These are phyloP conservation scores for Mesembryanthemum crystallinum DNA, from an alignment of 148 eudicot species.

Conservation along the genomic window DNA sequence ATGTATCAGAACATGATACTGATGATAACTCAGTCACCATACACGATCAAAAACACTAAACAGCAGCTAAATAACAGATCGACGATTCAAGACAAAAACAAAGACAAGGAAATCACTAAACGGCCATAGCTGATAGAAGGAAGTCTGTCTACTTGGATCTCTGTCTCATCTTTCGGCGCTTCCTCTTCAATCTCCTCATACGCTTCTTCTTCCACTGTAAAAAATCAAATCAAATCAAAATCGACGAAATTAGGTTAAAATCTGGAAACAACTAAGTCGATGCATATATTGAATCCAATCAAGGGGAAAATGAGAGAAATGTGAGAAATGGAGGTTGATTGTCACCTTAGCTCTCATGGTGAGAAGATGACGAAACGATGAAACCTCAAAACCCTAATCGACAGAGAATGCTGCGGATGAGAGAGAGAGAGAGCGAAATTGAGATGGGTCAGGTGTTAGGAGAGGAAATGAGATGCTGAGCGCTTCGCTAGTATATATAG, in stretches of 20 bases:
- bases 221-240: neutral
- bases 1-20: conserved; percentile 6
- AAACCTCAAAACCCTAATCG: conserved; percentile 15
- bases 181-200: conserved; percentile 63
- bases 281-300: too few species aligned
- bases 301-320: neutral
- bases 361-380: neutral
- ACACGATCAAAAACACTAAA: neutral
- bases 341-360: conserved; percentile 39
- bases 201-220: conserved; percentile 72
- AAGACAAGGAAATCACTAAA: neutral
- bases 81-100: neutral
- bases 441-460: neutral
- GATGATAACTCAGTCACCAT: conserved; percentile 4
- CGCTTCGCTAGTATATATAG: too few species aligned
- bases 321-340: neutral
- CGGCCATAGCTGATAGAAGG: neutral
- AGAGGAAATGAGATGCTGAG: too few species aligned
- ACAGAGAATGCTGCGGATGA: neutral
- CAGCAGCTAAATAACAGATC: neutral
- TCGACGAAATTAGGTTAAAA: too few species aligned
- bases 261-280: too few species aligned
- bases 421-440: neutral
- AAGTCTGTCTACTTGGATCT: conserved; percentile 44
- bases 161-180: conserved; percentile 70